phyloP scores from a whole-genome alignment of 192 early-diverging fungal genomes.

The Coemansia sp. region DNA sequence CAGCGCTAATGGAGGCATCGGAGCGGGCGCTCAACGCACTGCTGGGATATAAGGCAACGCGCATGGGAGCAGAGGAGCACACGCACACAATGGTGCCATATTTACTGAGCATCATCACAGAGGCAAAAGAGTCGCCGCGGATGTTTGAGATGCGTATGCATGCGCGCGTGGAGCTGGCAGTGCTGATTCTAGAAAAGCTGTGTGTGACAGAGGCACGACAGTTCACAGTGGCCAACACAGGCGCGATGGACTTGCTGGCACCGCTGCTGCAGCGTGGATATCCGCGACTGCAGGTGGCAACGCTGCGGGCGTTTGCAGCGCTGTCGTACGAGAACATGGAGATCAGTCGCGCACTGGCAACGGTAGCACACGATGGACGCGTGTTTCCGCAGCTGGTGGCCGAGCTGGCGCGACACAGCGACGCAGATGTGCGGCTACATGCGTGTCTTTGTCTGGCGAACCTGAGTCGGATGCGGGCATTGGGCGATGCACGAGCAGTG shows the following conservation, averaged over 20 bases:
- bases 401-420: constrained; percentile 30
- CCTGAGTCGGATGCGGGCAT: constrained; percentile 43
- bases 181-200: constrained; percentile 42
- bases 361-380: constrained; percentile 11
- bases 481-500: constrained; percentile 14
- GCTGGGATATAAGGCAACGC: constrained; percentile 25
- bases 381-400: constrained; percentile 20
- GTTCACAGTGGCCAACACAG: constrained; percentile 45
- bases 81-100: constrained; percentile 23
- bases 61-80: constrained; percentile 28
- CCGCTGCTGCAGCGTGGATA: constrained; percentile 28
- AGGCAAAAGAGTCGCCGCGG: constrained; percentile 11
- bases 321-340: constrained; percentile 51
- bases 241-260: constrained; percentile 33
- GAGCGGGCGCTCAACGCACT: constrained; percentile 52
- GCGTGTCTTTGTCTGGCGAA: constrained; percentile 43
- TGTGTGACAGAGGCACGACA: constrained; percentile 46
- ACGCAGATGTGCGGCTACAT: constrained; percentile 29
- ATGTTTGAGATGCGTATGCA: constrained; percentile 31
- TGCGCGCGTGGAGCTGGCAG: constrained; percentile 44
- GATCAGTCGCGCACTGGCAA: constrained; percentile 29
- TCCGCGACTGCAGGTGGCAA: constrained; percentile 36
- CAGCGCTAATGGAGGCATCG: constrained; percentile 32
- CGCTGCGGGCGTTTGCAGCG: constrained; percentile 38
- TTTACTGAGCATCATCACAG: constrained; percentile 33